Evolutionary conservation across 2,329 filamentous ascomycete genomes (phyloP).

Genomic region (Akanthomyces dipterigenus): DNA sequence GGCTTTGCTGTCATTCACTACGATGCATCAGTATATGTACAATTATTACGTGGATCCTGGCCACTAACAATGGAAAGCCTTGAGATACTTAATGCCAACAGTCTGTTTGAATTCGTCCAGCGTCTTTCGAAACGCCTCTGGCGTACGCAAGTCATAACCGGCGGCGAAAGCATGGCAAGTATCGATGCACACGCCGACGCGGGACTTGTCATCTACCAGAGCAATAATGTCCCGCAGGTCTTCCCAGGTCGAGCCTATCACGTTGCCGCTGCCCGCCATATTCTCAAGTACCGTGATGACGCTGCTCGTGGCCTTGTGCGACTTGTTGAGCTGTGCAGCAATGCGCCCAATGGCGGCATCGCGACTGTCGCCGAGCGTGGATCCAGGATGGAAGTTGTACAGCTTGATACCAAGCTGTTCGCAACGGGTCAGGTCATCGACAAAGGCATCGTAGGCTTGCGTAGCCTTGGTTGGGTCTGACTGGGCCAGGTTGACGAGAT

Average conservation of each 20-base stretch:
- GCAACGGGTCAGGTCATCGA: conserved; percentile 83
- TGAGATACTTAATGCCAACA: conserved; percentile 73
- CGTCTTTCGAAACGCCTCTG: conserved; percentile 64
- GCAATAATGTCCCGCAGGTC: conserved; percentile 82
- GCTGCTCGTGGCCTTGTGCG: conserved; percentile 66
- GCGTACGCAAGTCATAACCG: conserved; percentile 80
- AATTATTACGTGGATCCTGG: too few relatives aligned
- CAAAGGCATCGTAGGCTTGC: conserved; percentile 78
- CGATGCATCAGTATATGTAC: neutral
- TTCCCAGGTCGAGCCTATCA: conserved; percentile 78
- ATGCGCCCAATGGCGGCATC: conserved; percentile 70
- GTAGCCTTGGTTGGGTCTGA: conserved; percentile 70
- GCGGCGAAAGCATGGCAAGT: conserved; percentile 95
- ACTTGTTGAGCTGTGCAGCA: conserved; percentile 72
- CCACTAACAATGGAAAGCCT: conserved; percentile 62
- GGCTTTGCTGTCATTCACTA: conserved; percentile 90
- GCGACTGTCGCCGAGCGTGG: conserved; percentile 61
- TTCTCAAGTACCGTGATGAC: conserved; percentile 89
- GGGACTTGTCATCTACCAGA: conserved; percentile 68
- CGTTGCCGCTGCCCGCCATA: conserved; percentile 86
- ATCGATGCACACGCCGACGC: conserved; percentile 91
- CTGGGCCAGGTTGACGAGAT: conserved; percentile 93
- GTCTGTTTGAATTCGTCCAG: conserved; percentile 69
- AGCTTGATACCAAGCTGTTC: conserved; percentile 77
- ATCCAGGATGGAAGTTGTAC: conserved; percentile 98